A percentile compares a stretch with the other conserved stretches of the same genome.
phyloP scores from a whole-genome alignment of 2,329 filamentous ascomycete genomes.

The Chaetomium sp. region DNA sequence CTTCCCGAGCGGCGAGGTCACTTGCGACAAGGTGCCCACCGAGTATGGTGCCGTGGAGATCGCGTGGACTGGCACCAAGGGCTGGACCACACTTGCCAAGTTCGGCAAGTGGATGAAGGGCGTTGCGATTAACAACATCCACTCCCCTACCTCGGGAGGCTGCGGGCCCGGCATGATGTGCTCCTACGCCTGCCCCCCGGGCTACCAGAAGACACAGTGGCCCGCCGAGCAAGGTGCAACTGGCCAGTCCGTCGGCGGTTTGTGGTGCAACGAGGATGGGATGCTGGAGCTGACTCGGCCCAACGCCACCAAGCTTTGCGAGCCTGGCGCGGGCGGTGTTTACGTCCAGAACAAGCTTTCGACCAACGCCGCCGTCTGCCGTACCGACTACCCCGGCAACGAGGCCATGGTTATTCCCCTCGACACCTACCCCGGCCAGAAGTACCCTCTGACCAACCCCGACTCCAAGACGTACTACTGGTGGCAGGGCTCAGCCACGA shows the following conservation, averaged over 20 bases:
- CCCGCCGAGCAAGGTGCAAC: conserved; percentile 72
- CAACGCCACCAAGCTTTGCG: conserved; percentile 71
- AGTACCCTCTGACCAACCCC: conserved; percentile 72
- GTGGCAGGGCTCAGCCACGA: conserved; percentile 74
- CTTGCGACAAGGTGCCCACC: conserved; percentile 74
- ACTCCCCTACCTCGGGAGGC: conserved; percentile 61
- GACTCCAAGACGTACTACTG: conserved; percentile 71
- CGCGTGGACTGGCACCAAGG: conserved; percentile 67
- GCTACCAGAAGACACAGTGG: conserved; percentile 93
- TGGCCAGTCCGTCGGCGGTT: conserved; percentile 83
- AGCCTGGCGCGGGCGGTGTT: conserved; percentile 69
- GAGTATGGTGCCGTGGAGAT: conserved; percentile 77
- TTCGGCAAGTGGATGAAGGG: conserved; percentile 53
- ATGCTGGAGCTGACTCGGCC: conserved; percentile 77
- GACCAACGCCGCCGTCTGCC: conserved; percentile 74
- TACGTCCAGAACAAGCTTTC: conserved; percentile 73
- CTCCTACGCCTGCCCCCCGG: conserved; percentile 89
- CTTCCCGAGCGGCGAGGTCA: conserved; percentile 75
- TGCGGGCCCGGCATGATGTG: conserved; percentile 72
- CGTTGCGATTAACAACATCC: conserved; percentile 65
- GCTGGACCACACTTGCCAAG: conserved; percentile 80
- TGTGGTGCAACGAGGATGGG: conserved; percentile 73
- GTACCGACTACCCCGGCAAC: conserved; percentile 93
- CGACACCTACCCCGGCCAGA: conserved; percentile 60
- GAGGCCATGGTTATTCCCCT: conserved; percentile 86